These are phyloP conservation scores for Gossypium arboreum DNA, from an alignment of 345 rosid species.

Conservation along the genomic window DNA sequence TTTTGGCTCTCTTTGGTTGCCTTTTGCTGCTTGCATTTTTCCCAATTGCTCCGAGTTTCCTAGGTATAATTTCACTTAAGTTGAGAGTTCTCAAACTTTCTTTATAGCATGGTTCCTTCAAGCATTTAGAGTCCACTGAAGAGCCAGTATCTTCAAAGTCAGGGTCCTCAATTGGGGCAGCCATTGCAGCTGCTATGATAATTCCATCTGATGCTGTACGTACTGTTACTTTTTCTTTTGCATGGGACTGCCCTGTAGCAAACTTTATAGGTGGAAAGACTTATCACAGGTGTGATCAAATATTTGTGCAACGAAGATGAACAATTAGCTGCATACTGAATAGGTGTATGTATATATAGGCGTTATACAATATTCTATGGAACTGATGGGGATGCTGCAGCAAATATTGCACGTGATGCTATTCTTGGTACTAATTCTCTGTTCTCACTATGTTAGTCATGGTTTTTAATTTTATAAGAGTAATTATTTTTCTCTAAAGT, in stretches of 20 bases:
- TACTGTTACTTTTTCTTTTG: slow-evolving; percentile 66
- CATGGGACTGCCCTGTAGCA: slow-evolving; percentile 95
- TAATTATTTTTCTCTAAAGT: neutral
- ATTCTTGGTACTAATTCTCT: slow-evolving; percentile 49
- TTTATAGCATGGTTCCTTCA: slow-evolving; percentile 68
- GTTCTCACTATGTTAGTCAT: neutral
- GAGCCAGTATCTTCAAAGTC: slow-evolving; percentile 47
- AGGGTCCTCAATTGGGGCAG: slow-evolving; percentile 91
- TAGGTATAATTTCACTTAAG: neutral
- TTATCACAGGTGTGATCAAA: slow-evolving; percentile 53
- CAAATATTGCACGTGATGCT: slow-evolving; percentile 78
- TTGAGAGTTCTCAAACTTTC: slow-evolving; percentile 8
- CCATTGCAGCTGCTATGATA: slow-evolving; percentile 71
- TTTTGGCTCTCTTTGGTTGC: neutral
- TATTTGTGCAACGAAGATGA: neutral
- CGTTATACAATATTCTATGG: slow-evolving; percentile 87
- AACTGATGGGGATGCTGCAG: slow-evolving; percentile 63
- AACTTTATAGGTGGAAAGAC: slow-evolving; percentile 58
- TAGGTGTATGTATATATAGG: slow-evolving; percentile 36
- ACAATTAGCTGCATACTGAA: slow-evolving; percentile 16
- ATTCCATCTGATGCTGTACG: slow-evolving; percentile 49
- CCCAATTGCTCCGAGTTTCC: neutral
- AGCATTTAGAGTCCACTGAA: slow-evolving; percentile 41
- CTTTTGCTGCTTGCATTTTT: neutral
- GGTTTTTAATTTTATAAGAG: neutral